Evolutionary conservation across 2,329 filamentous ascomycete species (phyloP).

Genomic region (Pestalotiopsis sp.): DNA sequence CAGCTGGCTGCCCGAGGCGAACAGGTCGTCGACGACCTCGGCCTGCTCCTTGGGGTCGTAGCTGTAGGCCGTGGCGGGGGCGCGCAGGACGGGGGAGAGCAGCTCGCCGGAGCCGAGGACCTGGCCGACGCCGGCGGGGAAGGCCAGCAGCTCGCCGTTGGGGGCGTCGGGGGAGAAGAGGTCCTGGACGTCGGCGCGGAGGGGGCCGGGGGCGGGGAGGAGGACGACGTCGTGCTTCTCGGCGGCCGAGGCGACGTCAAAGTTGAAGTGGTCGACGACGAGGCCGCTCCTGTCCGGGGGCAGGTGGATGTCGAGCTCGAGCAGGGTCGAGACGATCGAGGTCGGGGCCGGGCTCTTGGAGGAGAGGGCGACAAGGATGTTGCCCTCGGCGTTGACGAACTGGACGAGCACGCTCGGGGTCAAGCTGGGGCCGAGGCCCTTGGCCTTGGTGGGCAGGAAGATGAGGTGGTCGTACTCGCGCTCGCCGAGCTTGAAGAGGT

Average conservation of each 20-base stretch:
- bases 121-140: slow-evolving; percentile 82
- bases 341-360: slow-evolving; percentile 70
- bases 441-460: slow-evolving; percentile 85
- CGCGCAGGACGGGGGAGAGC: slow-evolving; percentile 79
- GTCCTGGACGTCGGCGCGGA: slow-evolving; percentile 71
- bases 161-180: slow-evolving; percentile 71
- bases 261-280: slow-evolving; percentile 95
- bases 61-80: slow-evolving; percentile 83
- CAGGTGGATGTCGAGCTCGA: slow-evolving; percentile 88
- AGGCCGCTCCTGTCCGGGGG: slow-evolving; percentile 82
- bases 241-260: slow-evolving; percentile 74
- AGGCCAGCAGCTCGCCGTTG: slow-evolving; percentile 65
- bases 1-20: slow-evolving; percentile 82
- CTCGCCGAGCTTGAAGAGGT: slow-evolving; percentile 84
- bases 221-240: slow-evolving; percentile 90
- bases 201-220: slow-evolving; percentile 66
- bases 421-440: slow-evolving; percentile 88
- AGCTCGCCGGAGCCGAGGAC: slow-evolving; percentile 77
- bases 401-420: slow-evolving; percentile 85
- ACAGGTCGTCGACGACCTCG: slow-evolving; percentile 75
- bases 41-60: slow-evolving; percentile 91
- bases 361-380: slow-evolving; percentile 85
- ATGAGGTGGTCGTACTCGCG: slow-evolving; percentile 89
- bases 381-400: slow-evolving; percentile 89
- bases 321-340: slow-evolving; percentile 75